phyloP scores from a whole-genome alignment of 768 basidiomycete genomes.

The Mycena maculata region DNA sequence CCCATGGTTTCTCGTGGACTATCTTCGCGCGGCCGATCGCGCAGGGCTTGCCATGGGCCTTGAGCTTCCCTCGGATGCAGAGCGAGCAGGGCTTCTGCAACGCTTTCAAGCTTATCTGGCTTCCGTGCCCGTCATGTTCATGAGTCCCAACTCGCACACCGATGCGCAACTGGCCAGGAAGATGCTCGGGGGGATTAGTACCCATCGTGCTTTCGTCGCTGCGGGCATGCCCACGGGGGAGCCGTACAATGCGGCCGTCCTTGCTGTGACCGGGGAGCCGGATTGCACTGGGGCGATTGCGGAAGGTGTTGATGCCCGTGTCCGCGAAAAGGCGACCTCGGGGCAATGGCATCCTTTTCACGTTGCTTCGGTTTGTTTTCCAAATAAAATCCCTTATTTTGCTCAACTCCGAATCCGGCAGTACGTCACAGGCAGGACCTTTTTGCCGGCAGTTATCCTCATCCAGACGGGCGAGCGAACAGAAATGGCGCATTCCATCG shows the following conservation, averaged over 20 bases:
- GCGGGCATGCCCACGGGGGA: conserved; percentile 1
- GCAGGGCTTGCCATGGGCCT: conserved; percentile 16
- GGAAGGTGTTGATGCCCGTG: conserved; percentile 3
- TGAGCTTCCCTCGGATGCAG: conserved; percentile 14
- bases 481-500: conserved; percentile 30
- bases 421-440: conserved; percentile 11
- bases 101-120: not conserved
- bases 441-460: conserved; percentile 13
- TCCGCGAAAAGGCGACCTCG: conserved; percentile 5
- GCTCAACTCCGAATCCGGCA: not conserved
- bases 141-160: conserved; percentile 1
- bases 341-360: conserved; percentile 26
- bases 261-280: conserved; percentile 9
- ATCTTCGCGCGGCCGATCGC: conserved; percentile 17
- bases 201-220: conserved; percentile 12
- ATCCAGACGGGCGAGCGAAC: conserved; percentile 22
- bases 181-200: conserved; percentile 19
- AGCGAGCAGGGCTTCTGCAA: conserved; percentile 11
- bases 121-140: not conserved
- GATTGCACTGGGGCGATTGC: conserved; percentile 14
- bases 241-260: not conserved
- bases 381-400: not conserved
- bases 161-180: conserved; percentile 12
- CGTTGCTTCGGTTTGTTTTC: conserved; percentile 19
- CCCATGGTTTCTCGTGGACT: conserved; percentile 19